Conservation (phyloP, 2,329 filamentous ascomycete genomes). For the Cytospora chrysosperma region DNA sequence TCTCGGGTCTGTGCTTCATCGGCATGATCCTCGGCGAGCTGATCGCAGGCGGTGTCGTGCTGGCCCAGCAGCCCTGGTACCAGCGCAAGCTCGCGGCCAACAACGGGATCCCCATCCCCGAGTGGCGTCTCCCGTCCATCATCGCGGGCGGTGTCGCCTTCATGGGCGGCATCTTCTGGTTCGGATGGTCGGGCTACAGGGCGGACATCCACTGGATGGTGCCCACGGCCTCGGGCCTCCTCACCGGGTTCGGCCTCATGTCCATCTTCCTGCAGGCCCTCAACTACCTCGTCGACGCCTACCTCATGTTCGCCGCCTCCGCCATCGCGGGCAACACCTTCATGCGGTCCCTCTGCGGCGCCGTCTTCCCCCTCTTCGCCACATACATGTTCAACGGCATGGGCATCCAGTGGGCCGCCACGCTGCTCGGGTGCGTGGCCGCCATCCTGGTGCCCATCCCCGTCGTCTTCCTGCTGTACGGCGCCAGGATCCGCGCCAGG, state of each 20-base stretch:
- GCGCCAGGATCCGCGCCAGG: conserved; percentile 53
- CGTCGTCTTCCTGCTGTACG: conserved; percentile 61
- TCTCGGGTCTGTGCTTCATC: conserved; percentile 78
- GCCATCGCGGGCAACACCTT: conserved; percentile 83
- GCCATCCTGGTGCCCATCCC: conserved; percentile 59
- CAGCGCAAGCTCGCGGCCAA: conserved; percentile 67
- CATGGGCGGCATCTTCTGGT: conserved; percentile 71
- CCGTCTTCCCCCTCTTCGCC: conserved; percentile 77
- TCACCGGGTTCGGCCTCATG: conserved; percentile 74
- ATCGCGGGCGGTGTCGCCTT: conserved; percentile 61
- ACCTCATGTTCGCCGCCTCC: conserved; percentile 72
- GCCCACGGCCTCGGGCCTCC: conserved; percentile 59
- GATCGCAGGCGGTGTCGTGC: conserved; percentile 63
- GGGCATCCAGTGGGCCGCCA: conserved; percentile 62
- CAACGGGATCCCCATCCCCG: conserved; percentile 61
- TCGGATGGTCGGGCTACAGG: conserved; percentile 68
- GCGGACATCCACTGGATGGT: conserved; percentile 62
- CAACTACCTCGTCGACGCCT: conserved; percentile 79
- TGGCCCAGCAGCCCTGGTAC: conserved; percentile 65
- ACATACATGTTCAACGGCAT: conserved; percentile 66
- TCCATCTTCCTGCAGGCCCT: conserved; percentile 79
- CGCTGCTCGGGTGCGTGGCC: conserved; percentile 61
- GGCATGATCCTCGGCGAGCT: conserved; percentile 77
- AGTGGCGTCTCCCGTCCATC: conserved; percentile 65
- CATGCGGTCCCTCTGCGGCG: conserved; percentile 73